These are phyloP conservation scores for Trichoderma brevicompactum DNA, from an alignment of 2,329 filamentous ascomycete genomes.

Conservation along the genomic window DNA sequence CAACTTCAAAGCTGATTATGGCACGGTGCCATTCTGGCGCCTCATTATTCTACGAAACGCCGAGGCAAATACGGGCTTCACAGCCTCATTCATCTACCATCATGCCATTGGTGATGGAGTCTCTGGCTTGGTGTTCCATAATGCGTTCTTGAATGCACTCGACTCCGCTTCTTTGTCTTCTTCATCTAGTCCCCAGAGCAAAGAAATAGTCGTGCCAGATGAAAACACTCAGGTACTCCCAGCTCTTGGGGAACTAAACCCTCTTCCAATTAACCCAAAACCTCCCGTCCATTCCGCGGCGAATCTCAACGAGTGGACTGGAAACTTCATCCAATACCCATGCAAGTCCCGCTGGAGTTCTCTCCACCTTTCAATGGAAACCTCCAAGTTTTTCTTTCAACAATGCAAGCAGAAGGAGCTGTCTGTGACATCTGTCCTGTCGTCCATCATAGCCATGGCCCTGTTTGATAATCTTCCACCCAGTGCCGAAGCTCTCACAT, in stretches of 20 bases:
- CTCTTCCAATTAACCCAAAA: background rate
- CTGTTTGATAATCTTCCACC: background rate
- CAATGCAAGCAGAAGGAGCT: background rate
- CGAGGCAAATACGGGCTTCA: conserved; percentile 41
- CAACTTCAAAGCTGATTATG: background rate
- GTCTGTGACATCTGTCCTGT: background rate
- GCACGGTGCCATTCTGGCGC: background rate
- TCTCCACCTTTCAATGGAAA: background rate
- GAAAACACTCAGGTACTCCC: background rate
- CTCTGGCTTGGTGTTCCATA: conserved; percentile 51
- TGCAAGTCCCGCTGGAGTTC: background rate
- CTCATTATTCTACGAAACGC: conserved; percentile 35
- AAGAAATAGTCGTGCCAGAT: background rate
- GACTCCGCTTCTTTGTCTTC: conserved; percentile 15
- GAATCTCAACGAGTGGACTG: background rate
- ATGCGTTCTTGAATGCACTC: conserved; percentile 46
- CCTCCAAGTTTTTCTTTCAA: background rate
- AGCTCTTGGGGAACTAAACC: background rate
- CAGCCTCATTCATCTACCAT: conserved; percentile 51
- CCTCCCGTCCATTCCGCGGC: background rate
- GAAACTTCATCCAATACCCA: background rate
- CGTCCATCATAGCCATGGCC: background rate
- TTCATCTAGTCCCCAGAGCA: background rate
- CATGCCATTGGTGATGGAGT: conserved; percentile 53
- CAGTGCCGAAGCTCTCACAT: background rate